phyloP scores from a whole-genome alignment of 495 filamentous ascomycete genomes.

The Penicillium desertorum region DNA sequence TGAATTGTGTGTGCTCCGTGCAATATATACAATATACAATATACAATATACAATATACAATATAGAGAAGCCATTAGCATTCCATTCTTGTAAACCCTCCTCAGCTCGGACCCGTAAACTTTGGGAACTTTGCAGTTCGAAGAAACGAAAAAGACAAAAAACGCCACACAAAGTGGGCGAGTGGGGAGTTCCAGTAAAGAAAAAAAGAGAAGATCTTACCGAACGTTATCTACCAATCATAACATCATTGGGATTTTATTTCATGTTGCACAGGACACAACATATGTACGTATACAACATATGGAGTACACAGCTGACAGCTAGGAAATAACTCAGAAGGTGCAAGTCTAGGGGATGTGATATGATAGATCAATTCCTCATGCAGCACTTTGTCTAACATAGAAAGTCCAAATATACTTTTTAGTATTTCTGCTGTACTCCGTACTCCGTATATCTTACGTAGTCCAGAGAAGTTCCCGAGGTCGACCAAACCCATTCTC shows the following conservation, averaged over 20 bases:
- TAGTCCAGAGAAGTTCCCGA: neutral
- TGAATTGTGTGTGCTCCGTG: neutral
- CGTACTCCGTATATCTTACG: too few relatives aligned
- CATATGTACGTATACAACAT: neutral
- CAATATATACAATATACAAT: too few relatives aligned
- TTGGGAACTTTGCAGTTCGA: neutral
- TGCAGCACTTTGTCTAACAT: neutral
- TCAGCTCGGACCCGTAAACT: neutral
- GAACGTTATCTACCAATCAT: conserved; percentile 3
- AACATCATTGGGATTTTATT: neutral
- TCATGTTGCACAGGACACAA: neutral
- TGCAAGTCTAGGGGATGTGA: neutral
- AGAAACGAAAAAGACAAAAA: neutral
- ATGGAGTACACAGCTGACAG: too few relatives aligned
- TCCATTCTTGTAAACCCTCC: neutral
- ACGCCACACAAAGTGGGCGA: neutral
- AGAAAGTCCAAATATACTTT: too few relatives aligned
- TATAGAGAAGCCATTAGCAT: too few relatives aligned
- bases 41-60: too few relatives aligned
- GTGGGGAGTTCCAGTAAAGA: neutral
- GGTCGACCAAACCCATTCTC: neutral
- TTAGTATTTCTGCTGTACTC: too few relatives aligned
- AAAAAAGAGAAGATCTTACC: conserved; percentile 5
- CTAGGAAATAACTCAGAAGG: neutral
- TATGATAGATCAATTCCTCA: conserved; percentile 1